Evolutionary conservation across 139 green algal genomes (phyloP).

Genomic region (Gonium pectorale): DNA sequence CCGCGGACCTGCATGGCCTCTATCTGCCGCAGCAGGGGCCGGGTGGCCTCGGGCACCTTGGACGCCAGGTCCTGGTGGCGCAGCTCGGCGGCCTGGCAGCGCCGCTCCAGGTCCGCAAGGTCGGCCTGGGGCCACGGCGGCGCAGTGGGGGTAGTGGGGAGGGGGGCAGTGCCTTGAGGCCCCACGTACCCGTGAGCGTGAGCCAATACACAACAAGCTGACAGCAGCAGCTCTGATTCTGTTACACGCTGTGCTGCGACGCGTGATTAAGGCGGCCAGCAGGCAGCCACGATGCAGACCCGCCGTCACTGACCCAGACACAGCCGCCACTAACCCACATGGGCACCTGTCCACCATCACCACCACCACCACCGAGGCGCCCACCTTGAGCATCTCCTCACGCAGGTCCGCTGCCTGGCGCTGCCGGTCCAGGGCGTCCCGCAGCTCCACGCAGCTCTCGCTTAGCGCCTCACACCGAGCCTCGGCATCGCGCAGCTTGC

Average conservation of each 20-base stretch:
- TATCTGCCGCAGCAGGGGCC: constrained; percentile 93
- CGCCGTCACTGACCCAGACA: too few species aligned
- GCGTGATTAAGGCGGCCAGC: too few species aligned
- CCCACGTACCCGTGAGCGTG: too few species aligned
- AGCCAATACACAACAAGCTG: too few species aligned
- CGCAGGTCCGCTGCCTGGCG: constrained; percentile 67
- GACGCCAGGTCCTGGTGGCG: constrained; percentile 89
- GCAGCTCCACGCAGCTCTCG: constrained; percentile 65
- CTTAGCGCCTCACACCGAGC: constrained; percentile 70
- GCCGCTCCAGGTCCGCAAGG: constrained; percentile 74
- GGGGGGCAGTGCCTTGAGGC: neutral
- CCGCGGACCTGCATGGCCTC: constrained; percentile 92
- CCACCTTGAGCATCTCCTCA: constrained; percentile 69
- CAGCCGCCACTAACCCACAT: too few species aligned
- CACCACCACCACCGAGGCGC: too few species aligned
- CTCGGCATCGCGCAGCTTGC: constrained; percentile 71
- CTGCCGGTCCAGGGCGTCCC: constrained; percentile 76
- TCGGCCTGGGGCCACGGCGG: constrained; percentile 54
- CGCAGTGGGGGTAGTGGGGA: neutral
- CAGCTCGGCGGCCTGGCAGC: constrained; percentile 84
- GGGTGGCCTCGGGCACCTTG: constrained; percentile 91
- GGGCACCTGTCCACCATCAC: too few species aligned
- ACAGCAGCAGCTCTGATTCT: too few species aligned
- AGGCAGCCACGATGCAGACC: too few species aligned
- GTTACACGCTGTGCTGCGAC: too few species aligned